These are phyloP conservation scores for Silene coronaria DNA, from an alignment of 179 eudicot species.

Conservation along the genomic window DNA sequence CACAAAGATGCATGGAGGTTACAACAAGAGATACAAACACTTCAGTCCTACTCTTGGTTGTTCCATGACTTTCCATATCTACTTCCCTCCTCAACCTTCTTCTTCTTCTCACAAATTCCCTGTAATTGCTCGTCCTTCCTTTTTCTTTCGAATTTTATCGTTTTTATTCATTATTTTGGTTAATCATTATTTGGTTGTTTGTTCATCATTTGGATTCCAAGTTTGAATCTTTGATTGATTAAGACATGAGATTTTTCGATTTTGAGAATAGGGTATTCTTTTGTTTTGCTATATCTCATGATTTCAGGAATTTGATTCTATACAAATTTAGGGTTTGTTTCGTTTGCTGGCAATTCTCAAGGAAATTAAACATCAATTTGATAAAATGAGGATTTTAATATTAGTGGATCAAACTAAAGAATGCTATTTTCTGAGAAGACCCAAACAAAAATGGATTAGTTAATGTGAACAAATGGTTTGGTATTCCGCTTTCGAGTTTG, in stretches of 20 bases:
- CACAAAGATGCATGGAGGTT: constrained; percentile 80
- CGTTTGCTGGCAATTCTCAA: background rate
- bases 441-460: background rate
- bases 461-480: too few species aligned
- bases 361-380: background rate
- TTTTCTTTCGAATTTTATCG: background rate
- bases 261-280: background rate
- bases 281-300: background rate
- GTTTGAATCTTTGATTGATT: constrained; percentile 5
- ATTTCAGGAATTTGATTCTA: background rate
- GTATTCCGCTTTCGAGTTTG: too few species aligned
- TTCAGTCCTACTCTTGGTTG: constrained; percentile 76
- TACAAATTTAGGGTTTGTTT: too few species aligned
- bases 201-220: background rate
- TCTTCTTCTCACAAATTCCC: constrained; percentile 63
- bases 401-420: background rate
- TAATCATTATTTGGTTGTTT: background rate
- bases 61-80: constrained; percentile 82
- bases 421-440: background rate
- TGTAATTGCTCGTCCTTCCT: constrained; percentile 37
- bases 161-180: background rate
- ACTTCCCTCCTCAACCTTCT: constrained; percentile 73
- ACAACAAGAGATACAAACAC: constrained; percentile 91
- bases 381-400: background rate
- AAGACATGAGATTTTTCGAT: background rate